Conservation (phyloP, 2,329 filamentous ascomycete genomes). For the Lithohypha guttulata region DNA sequence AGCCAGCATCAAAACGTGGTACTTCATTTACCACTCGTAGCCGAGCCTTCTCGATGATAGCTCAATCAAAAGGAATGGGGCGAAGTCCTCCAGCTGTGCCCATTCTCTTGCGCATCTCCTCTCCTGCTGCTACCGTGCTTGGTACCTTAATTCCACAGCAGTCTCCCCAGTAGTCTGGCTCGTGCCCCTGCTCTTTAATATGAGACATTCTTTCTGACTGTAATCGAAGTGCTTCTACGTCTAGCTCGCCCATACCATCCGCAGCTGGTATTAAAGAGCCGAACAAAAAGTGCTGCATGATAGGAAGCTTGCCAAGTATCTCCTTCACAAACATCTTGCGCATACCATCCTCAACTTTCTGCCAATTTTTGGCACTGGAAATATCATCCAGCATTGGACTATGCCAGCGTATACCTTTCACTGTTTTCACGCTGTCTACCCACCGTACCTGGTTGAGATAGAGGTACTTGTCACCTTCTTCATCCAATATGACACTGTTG, state of each 20-base stretch:
- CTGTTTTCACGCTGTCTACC: constrained; percentile 93
- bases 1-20: too few species aligned
- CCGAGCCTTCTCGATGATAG: too few species aligned
- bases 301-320: constrained; percentile 82
- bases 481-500: constrained; percentile 75
- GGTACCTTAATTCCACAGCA: constrained; percentile 98
- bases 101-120: constrained; percentile 70
- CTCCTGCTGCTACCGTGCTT: constrained; percentile 79
- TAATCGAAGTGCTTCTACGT: constrained; percentile 40
- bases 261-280: constrained; percentile 71
- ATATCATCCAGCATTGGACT: constrained; percentile 98
- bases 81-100: constrained; percentile 53
- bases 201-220: constrained; percentile 49
- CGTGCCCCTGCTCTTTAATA: constrained; percentile 55
- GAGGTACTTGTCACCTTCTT: constrained; percentile 70
- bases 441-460: constrained; percentile 90
- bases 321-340: constrained; percentile 91
- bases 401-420: constrained; percentile 90
- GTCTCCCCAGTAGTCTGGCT: constrained; percentile 64
- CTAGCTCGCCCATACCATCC: constrained; percentile 59
- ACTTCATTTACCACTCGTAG: too few species aligned
- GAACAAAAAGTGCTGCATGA: constrained; percentile 98
- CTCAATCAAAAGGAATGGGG: constrained; percentile 38
- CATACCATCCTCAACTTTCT: constrained; percentile 91
- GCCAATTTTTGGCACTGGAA: constrained; percentile 77